These are phyloP conservation scores for Rubia yunnanensis DNA, from an alignment of 257 asterid species.

Conservation along the genomic window DNA sequence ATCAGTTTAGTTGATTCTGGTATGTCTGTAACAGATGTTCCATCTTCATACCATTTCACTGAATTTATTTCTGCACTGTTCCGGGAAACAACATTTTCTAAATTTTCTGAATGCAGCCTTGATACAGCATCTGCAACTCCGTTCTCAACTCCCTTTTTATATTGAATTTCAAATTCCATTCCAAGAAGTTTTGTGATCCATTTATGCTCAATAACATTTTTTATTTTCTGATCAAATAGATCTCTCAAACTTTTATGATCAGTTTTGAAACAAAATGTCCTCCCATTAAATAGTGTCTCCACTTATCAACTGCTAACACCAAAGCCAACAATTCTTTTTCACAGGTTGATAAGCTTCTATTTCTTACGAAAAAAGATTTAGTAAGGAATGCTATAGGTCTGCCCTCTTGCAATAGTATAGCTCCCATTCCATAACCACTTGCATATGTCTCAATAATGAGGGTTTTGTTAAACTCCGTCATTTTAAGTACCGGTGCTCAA, in stretches of 20 bases:
- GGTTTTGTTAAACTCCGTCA: background rate
- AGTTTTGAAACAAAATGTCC: background rate
- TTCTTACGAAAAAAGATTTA: background rate
- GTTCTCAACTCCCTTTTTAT: background rate
- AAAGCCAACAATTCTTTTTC: constrained; percentile 5
- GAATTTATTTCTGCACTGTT: no score
- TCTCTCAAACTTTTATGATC: background rate
- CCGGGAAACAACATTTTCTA: no score
- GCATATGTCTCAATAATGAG: background rate
- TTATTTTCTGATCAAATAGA: background rate
- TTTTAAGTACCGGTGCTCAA: background rate
- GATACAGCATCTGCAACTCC: constrained; percentile 9
- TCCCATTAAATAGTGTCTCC: constrained; percentile 7
- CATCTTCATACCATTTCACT: no score
- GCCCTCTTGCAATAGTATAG: background rate
- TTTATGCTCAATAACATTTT: background rate
- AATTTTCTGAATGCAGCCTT: background rate
- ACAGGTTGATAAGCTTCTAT: background rate
- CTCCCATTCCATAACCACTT: background rate
- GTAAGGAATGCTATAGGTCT: background rate
- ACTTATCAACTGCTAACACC: background rate
- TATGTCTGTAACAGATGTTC: no score
- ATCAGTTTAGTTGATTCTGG: no score
- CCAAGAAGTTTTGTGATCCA: background rate
- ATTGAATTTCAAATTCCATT: background rate